A percentile compares a stretch with the other conserved stretches of the same genome.
Conservation (phyloP, 1,139 yeast species). For the Taphrina betulina region DNA sequence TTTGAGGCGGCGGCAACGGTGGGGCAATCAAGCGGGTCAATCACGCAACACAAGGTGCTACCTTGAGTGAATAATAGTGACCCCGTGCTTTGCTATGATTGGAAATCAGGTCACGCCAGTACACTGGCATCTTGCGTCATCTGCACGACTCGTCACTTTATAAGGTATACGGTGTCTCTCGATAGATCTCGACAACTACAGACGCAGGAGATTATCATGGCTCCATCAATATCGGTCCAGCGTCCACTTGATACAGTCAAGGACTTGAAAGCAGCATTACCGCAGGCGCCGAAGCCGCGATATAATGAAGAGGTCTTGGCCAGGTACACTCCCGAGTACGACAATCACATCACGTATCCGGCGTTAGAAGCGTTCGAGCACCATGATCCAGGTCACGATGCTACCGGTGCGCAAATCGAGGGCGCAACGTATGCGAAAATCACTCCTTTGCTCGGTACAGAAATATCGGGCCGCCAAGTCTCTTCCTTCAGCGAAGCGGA, state of each 20-base stretch:
- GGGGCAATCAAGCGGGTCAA: no score
- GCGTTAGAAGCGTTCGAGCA: conserved; percentile 15
- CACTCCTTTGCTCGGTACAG: conserved; percentile 69
- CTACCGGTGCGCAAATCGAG: conserved; percentile 18
- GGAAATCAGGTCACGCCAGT: no score
- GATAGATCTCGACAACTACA: no score
- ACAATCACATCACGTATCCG: conserved; percentile 9
- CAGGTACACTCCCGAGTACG: conserved; percentile 26
- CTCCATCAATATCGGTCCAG: conserved; percentile 21
- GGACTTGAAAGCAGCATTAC: neutral
- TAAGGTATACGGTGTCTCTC: no score
- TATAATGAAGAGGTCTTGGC: conserved; percentile 17
- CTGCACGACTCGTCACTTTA: neutral
- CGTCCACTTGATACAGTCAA: conserved; percentile 5
- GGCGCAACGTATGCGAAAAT: conserved; percentile 38
- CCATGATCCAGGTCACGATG: conserved; percentile 29
- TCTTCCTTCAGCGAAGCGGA: conserved; percentile 54
- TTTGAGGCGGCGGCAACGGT: no score
- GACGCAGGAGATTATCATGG: no score
- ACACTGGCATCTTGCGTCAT: no score
- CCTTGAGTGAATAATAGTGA: no score
- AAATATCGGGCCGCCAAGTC: conserved; percentile 59
- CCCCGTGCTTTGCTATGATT: no score
- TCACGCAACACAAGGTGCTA: no score
- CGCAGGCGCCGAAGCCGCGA: conserved; percentile 4